phyloP scores from a whole-genome alignment of 768 basidiomycete genomes.

The Ephemerocybe angulata region DNA sequence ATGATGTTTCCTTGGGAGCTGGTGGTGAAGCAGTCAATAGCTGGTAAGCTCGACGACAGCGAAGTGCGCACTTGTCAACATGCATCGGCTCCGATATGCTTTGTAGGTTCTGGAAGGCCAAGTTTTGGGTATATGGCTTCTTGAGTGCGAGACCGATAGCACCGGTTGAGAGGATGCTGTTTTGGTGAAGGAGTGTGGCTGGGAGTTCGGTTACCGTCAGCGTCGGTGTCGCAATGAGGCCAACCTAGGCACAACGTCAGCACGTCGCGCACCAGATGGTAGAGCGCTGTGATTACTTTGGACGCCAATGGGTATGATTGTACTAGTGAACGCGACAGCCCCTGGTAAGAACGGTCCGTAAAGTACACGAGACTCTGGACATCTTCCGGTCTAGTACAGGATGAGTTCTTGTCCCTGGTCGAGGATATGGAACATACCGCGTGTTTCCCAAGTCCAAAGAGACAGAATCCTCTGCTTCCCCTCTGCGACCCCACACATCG shows the following conservation, averaged over 20 bases:
- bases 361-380: constrained; percentile 23
- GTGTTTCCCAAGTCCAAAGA: constrained; percentile 32
- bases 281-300: constrained; percentile 35
- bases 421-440: constrained; percentile 24
- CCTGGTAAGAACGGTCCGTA: constrained; percentile 56
- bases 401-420: constrained; percentile 6
- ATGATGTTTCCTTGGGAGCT: constrained; percentile 76
- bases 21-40: neutral
- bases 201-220: constrained; percentile 77
- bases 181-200: constrained; percentile 62
- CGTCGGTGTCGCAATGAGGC: constrained; percentile 68
- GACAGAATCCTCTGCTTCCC: constrained; percentile 12
- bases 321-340: constrained; percentile 42
- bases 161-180: constrained; percentile 53
- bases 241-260: constrained; percentile 40
- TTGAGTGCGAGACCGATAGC: constrained; percentile 64
- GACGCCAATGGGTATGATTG: constrained; percentile 39
- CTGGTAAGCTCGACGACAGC: neutral
- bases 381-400: constrained; percentile 13
- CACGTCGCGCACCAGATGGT: neutral
- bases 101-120: constrained; percentile 37
- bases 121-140: constrained; percentile 14
- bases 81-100: constrained; percentile 44
- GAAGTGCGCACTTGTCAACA: constrained; percentile 48
- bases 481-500: constrained; percentile 40